These are phyloP conservation scores for Chlorella sorokiniana DNA, from an alignment of 139 green algal species.

Conservation along the genomic window DNA sequence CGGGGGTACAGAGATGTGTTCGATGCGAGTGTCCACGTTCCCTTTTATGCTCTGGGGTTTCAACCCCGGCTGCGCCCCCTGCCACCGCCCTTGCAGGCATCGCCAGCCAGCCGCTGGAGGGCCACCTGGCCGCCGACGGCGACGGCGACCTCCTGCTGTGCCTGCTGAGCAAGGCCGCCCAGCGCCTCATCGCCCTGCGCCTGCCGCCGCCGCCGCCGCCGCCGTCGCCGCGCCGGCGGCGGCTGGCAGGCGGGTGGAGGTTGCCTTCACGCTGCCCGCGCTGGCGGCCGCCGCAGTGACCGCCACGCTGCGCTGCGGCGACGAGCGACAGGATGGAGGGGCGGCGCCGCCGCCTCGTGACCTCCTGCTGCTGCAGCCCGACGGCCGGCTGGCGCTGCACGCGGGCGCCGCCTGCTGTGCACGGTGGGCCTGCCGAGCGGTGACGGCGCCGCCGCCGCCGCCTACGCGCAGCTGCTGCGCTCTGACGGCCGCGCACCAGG, in stretches of 20 bases:
- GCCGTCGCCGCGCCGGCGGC: neutral
- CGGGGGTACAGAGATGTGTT: constrained; percentile 20
- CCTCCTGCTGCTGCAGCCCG: constrained; percentile 60
- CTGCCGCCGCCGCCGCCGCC: constrained; percentile 8
- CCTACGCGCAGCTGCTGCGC: constrained; percentile 14
- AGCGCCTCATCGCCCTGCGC: constrained; percentile 30
- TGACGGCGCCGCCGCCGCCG: neutral
- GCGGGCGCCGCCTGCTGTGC: constrained; percentile 40
- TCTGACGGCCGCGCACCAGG: neutral
- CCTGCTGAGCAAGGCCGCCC: constrained; percentile 37
- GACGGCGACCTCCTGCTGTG: constrained; percentile 52
- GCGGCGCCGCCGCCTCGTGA: constrained; percentile 38
- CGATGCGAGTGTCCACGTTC: neutral
- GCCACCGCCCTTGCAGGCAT: neutral
- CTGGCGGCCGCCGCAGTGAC: constrained; percentile 47
- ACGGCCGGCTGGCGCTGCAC: constrained; percentile 51
- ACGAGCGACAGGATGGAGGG: neutral
- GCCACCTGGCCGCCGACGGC: constrained; percentile 47
- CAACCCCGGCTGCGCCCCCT: neutral
- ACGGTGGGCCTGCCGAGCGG: constrained; percentile 7
- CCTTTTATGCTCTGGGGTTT: neutral
- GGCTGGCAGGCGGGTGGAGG: constrained; percentile 17
- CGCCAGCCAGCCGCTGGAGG: constrained; percentile 5
- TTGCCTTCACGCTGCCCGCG: constrained; percentile 53
- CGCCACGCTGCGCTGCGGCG: constrained; percentile 29